A percentile compares a stretch with the other conserved stretches of the same genome.
Evolutionary conservation across 2,329 filamentous ascomycete genomes (phyloP).

Genomic region (Gliomastix tumulicola): DNA sequence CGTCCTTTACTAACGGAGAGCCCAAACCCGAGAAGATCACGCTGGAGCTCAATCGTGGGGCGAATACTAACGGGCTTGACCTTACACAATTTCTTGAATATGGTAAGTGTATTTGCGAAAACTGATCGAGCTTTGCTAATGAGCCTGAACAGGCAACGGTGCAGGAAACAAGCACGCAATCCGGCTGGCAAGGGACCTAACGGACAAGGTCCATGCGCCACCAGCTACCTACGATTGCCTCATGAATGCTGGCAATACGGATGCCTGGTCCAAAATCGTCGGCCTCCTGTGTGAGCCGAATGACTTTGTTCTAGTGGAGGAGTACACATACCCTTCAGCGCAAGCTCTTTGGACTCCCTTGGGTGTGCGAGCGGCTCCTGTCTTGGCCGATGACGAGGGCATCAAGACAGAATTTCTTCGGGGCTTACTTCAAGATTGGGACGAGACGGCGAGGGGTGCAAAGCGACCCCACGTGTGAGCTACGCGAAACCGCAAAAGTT

Average conservation of each 20-base stretch:
- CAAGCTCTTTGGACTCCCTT: constrained; percentile 20
- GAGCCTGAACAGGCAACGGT: constrained; percentile 5
- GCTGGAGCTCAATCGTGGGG: constrained; percentile 4
- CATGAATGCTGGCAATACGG: constrained; percentile 19
- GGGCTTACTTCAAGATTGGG: constrained; percentile 13
- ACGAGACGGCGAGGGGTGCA: constrained; percentile 4
- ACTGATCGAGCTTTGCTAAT: neutral
- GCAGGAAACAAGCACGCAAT: constrained; percentile 10
- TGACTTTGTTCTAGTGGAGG: constrained; percentile 18
- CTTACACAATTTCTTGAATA: constrained; percentile 11
- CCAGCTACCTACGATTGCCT: constrained; percentile 13
- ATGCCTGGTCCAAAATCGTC: constrained; percentile 21
- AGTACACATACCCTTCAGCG: constrained; percentile 20
- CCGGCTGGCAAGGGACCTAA: constrained; percentile 9
- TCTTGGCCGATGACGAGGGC: constrained; percentile 16
- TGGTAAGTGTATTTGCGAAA: constrained; percentile 3
- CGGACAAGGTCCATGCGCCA: constrained; percentile 11
- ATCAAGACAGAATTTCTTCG: constrained; percentile 13
- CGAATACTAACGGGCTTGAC: constrained; percentile 6
- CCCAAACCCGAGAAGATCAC: neutral
- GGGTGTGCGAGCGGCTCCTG: constrained; percentile 14
- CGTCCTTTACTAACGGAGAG: neutral
- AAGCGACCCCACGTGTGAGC: constrained; percentile 10
- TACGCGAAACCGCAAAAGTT: too few relatives aligned
- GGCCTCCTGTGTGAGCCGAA: constrained; percentile 17